Evolutionary conservation across 257 asterid species (phyloP).

Genomic region (Przewalskia tangutica): DNA sequence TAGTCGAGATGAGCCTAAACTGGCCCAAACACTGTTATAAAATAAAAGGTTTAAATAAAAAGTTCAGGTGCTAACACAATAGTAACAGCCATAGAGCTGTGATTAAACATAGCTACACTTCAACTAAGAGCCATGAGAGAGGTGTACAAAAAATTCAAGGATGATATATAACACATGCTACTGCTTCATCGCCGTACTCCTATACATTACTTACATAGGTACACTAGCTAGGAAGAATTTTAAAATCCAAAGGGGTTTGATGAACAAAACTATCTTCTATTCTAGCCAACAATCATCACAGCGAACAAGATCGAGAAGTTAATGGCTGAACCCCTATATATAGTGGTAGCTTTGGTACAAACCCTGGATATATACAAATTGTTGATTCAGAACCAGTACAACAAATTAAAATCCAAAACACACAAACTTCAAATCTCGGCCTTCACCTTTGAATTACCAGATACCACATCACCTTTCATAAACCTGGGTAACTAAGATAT

Average conservation of each 20-base stretch:
- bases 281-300: background rate
- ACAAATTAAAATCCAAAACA: too few species aligned
- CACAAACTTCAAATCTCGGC: too few species aligned
- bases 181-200: background rate
- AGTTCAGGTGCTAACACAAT: background rate
- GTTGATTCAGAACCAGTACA: too few species aligned
- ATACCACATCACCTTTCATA: background rate
- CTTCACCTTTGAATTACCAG: too few species aligned
- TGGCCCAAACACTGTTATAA: background rate
- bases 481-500: background rate
- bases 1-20: background rate
- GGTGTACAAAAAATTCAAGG: background rate
- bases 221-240: background rate
- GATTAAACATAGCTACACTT: background rate
- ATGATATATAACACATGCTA: background rate
- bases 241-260: background rate
- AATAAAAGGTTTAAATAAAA: background rate
- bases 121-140: background rate
- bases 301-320: background rate
- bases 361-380: too few species aligned
- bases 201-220: background rate
- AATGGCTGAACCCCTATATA: background rate
- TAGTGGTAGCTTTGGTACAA: too few species aligned
- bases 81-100: background rate
- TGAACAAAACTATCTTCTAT: background rate